Percentiles rank a stretch among this genome's conserved stretches.
Evolutionary conservation across 2,329 filamentous ascomycete species (phyloP).

Genomic region (Trichoderma endophyticum): DNA sequence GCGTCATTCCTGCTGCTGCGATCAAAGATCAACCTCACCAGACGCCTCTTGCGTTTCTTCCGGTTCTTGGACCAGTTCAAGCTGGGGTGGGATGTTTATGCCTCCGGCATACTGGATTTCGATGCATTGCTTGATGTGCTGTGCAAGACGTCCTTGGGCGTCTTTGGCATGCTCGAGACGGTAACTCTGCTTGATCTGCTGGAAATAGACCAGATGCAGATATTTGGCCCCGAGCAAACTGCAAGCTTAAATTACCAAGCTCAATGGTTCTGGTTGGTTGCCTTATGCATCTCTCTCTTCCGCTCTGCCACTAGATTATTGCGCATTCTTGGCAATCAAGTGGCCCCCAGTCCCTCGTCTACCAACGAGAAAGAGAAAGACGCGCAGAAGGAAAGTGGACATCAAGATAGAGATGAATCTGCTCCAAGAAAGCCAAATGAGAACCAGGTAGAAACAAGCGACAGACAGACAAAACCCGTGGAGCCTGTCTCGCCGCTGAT

Average conservation of each 20-base stretch:
- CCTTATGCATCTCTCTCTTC: constrained; percentile 51
- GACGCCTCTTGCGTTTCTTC: constrained; percentile 66
- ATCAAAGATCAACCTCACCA: constrained; percentile 44
- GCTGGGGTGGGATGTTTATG: constrained; percentile 45
- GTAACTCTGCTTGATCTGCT: constrained; percentile 56
- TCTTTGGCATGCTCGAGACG: constrained; percentile 67
- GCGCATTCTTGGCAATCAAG: constrained; percentile 35
- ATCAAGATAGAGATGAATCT: constrained; percentile 25
- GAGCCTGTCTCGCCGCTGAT: constrained; percentile 36
- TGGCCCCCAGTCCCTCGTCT: constrained; percentile 33
- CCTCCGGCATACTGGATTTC: constrained; percentile 25
- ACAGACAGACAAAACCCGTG: constrained; percentile 30
- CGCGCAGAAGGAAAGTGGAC: constrained; percentile 18
- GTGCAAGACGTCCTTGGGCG: constrained; percentile 57
- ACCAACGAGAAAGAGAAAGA: constrained; percentile 23
- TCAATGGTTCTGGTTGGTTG: constrained; percentile 68
- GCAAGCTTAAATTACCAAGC: constrained; percentile 54
- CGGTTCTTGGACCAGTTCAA: constrained; percentile 62
- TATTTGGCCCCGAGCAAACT: constrained; percentile 52
- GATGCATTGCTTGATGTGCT: constrained; percentile 52
- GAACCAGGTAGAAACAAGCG: constrained; percentile 33
- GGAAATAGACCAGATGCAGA: constrained; percentile 41
- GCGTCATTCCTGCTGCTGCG: constrained; percentile 37
- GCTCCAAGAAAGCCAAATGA: constrained; percentile 33
- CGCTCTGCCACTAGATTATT: constrained; percentile 42